Conservation (phyloP, 352 stramenopile genomes). For the Globisporangium rhizosaccharum region DNA sequence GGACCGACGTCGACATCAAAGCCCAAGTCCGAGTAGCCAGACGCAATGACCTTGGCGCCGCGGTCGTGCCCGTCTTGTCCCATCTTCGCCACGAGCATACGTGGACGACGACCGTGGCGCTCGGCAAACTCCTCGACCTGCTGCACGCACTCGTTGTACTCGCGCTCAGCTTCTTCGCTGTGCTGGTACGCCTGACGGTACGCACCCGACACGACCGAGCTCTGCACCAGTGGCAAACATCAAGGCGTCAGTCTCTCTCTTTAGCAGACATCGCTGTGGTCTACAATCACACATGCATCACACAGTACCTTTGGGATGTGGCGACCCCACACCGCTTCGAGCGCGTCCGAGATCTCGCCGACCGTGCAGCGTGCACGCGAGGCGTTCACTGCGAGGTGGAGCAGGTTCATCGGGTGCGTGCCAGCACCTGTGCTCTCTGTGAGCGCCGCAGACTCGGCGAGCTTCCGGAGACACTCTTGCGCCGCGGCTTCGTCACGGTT, state of each 20-base stretch:
- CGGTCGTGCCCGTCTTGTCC: conserved; percentile 96
- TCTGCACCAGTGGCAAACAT: conserved; percentile 15
- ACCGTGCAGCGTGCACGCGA: conserved; percentile 89
- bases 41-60: conserved; percentile 96
- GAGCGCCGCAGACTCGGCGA: conserved; percentile 46
- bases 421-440: conserved; percentile 68
- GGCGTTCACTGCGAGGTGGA: conserved; percentile 92
- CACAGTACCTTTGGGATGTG: conserved; percentile 77
- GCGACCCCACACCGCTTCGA: conserved; percentile 94
- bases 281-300: not conserved
- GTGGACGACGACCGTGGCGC: conserved; percentile 87
- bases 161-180: conserved; percentile 58
- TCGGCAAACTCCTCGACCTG: conserved; percentile 92
- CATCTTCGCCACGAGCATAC: conserved; percentile 96
- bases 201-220: conserved; percentile 49
- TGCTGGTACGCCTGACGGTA: conserved; percentile 53
- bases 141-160: conserved; percentile 88
- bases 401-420: conserved; percentile 91
- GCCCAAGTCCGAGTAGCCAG: conserved; percentile 94
- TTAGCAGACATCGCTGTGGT: not conserved
- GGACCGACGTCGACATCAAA: conserved; percentile 97
- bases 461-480: conserved; percentile 41
- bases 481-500: conserved; percentile 76
- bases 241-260: not conserved
- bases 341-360: conserved; percentile 93